Evolutionary conservation across 305 asterid genomes (phyloP).

Genomic region (Striga hermonthica): DNA sequence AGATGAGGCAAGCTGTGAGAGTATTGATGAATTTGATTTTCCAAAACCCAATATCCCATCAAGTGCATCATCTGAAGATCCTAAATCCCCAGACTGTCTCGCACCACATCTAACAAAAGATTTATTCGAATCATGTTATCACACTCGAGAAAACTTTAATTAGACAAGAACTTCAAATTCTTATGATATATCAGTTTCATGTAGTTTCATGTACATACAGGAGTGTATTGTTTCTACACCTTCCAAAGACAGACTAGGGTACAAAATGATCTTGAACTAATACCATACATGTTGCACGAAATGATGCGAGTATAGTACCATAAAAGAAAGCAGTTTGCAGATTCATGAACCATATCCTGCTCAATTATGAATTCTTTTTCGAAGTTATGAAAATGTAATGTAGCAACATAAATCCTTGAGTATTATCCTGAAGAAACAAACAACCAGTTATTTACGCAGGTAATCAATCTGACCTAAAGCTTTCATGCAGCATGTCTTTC

Average conservation of each 20-base stretch:
- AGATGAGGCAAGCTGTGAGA: slow-evolving; percentile 91
- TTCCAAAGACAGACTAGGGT: slow-evolving; percentile 5
- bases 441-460: slow-evolving; percentile 1
- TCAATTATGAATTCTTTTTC: neutral
- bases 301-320: neutral
- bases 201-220: slow-evolving; percentile 25
- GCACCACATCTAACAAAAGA: slow-evolving; percentile 82
- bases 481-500: neutral
- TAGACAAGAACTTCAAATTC: slow-evolving; percentile 12
- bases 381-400: neutral
- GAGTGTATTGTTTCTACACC: slow-evolving; percentile 17
- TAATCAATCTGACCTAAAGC: neutral
- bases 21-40: slow-evolving; percentile 87
- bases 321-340: neutral
- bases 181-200: neutral
- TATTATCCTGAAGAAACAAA: neutral
- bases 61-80: slow-evolving; percentile 85
- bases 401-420: neutral
- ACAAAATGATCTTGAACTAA: slow-evolving; percentile 3
- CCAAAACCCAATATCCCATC: slow-evolving; percentile 99
- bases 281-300: neutral
- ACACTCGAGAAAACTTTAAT: slow-evolving; percentile 19
- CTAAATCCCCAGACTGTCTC: slow-evolving; percentile 74
- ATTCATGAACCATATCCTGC: neutral
- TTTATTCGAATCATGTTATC: slow-evolving; percentile 8